Base-by-base conservation (phyloP, 371 early-diverging fungal species). In the Mortierella sp. region DNA sequence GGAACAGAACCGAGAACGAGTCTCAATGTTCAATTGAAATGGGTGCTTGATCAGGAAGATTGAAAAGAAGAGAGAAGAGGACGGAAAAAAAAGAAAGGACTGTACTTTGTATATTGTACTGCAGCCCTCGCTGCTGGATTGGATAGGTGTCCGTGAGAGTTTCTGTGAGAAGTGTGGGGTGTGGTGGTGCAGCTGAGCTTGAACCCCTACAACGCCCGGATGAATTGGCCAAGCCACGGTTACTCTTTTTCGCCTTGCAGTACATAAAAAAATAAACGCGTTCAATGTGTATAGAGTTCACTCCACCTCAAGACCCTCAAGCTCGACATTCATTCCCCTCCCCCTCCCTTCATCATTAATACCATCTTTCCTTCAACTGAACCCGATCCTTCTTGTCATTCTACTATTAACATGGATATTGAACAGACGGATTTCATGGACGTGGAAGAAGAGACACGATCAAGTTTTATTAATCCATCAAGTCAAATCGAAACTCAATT, bases 401-500 rank as follows among this genome's bases (percentile, higher is more conserved):
- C 45, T 6, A 48, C n/a, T 19, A 48, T n/a, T 6, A 19, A n/a
- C 48, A 19, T n/a, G 48, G 48, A 48, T 4, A 11, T 21, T 19
- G 53, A 33, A 41, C 63, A 61, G 21, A 28, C 19, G 40, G 10
- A 21, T 22, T 52, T 47, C 2, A 62, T 16, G 64, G 64, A 63
- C 19, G 8, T 52, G 9, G 64, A 63, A 5, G 48, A 38, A 19
- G 32, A 52, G 5, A 10, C 45, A 41, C n/a, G 21, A 36, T 41
- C 69, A 8, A 69, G 55, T 41, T 66, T 50, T 67, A 66, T 70
- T 63, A 65, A 53, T 50, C 63, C 70, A 13, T 22, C 76, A 3
- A 67, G 57, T 38, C 40, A 63, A 32, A 76, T 76, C 58, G 76
- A 70, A 2, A 70, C 70, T 19, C 67, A 76, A 40, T 76, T 76